A percentile compares a stretch with the other conserved stretches of the same genome.
These are phyloP conservation scores for Urostyla sp. DNA, from an alignment of 73 alveolate species.

Conservation along the genomic window DNA sequence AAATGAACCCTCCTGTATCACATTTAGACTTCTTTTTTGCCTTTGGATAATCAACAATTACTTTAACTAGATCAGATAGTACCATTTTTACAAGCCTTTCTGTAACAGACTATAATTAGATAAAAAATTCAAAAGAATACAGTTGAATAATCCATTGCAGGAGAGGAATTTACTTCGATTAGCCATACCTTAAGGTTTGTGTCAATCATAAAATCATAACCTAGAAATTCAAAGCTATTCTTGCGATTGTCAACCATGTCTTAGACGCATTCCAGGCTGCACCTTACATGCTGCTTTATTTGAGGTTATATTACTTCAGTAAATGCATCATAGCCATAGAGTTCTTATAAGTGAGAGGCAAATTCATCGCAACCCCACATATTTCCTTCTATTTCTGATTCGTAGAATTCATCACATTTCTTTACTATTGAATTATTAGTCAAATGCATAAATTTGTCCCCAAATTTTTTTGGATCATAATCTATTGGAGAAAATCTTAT, in stretches of 20 bases:
- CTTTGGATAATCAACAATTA: conserved; percentile 67
- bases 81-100: conserved; percentile 48
- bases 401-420: conserved; percentile 74
- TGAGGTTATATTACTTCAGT: conserved; percentile 50
- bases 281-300: conserved; percentile 35
- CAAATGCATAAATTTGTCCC: conserved; percentile 70
- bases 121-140: not conserved
- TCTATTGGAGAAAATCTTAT: conserved; percentile 84
- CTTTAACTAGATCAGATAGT: conserved; percentile 53
- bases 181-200: conserved; percentile 80
- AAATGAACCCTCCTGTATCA: conserved; percentile 92
- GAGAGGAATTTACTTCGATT: conserved; percentile 87
- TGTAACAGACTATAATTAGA: conserved; percentile 53
- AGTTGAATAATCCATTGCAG: conserved; percentile 73
- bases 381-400: conserved; percentile 84
- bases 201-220: conserved; percentile 88
- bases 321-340: conserved; percentile 46
- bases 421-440: conserved; percentile 84
- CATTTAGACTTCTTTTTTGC: conserved; percentile 66
- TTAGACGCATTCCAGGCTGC: conserved; percentile 61
- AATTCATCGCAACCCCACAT: conserved; percentile 95
- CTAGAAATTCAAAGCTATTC: conserved; percentile 79
- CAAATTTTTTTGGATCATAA: conserved; percentile 71
- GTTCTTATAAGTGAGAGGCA: conserved; percentile 66
- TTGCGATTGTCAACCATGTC: conserved; percentile 64